Percentiles rank a stretch among this genome's conserved stretches.
Conservation (phyloP, 164 flowering plant species). For the Stephania yunnanensis region DNA sequence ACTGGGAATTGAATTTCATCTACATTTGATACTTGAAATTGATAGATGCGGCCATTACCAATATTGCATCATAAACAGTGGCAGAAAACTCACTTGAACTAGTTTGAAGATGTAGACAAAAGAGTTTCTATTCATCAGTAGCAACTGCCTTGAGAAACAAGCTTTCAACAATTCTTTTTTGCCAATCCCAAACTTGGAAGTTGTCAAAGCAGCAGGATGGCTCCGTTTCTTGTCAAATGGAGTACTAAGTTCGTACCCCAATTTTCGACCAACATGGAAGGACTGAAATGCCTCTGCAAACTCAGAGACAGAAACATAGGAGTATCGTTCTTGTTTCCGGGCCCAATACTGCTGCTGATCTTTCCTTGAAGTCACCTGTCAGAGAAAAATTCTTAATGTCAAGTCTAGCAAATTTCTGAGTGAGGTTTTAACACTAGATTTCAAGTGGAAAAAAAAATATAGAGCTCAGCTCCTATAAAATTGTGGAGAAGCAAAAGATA, state of each 20-base stretch:
- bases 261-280: constrained; percentile 25
- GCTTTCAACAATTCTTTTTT: constrained; percentile 44
- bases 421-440: background rate
- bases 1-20: background rate
- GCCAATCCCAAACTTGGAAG: constrained; percentile 32
- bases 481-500: background rate
- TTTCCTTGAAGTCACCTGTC: constrained; percentile 43
- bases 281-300: constrained; percentile 35
- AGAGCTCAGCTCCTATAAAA: background rate
- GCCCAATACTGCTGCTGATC: constrained; percentile 53
- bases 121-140: constrained; percentile 50
- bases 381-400: background rate
- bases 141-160: constrained; percentile 33
- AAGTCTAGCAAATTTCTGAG: background rate
- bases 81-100: constrained; percentile 22
- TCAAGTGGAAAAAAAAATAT: background rate
- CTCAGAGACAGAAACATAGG: constrained; percentile 32
- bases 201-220: constrained; percentile 54
- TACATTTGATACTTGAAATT: background rate
- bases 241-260: constrained; percentile 14
- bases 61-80: background rate
- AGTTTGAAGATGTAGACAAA: constrained; percentile 38
- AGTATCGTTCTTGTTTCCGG: constrained; percentile 23
- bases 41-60: background rate
- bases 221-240: constrained; percentile 41